Conservation (phyloP, 352 stramenopile genomes). For the Globisporangium polare region DNA sequence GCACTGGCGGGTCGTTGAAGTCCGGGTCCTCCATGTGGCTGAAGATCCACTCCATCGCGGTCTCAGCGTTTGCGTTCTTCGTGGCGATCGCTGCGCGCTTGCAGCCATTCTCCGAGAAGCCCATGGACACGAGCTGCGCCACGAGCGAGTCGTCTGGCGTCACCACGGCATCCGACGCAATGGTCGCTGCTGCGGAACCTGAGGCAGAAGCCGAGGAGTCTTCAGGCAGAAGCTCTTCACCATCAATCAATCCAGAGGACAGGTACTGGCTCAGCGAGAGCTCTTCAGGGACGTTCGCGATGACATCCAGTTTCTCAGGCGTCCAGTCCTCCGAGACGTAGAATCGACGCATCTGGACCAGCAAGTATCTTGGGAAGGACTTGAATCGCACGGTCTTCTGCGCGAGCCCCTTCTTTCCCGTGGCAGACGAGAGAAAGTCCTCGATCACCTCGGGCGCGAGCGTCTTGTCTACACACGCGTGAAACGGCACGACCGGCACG, state of each 20-base stretch:
- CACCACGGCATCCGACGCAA: slow-evolving; percentile 22
- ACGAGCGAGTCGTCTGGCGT: slow-evolving; percentile 90
- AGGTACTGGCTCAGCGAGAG: slow-evolving; percentile 86
- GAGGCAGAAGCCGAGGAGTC: slow-evolving; percentile 15
- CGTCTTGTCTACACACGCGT: slow-evolving; percentile 93
- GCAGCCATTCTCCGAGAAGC: slow-evolving; percentile 97
- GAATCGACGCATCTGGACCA: slow-evolving; percentile 97
- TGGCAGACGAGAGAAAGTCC: slow-evolving; percentile 81
- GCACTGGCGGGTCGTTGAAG: slow-evolving; percentile 94
- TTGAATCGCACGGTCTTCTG: slow-evolving; percentile 86
- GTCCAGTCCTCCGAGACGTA: slow-evolving; percentile 95
- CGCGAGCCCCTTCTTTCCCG: slow-evolving; percentile 68
- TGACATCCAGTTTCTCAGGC: slow-evolving; percentile 96
- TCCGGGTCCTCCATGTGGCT: slow-evolving; percentile 97
- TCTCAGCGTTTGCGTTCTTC: slow-evolving; percentile 89
- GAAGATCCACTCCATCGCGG: slow-evolving; percentile 98
- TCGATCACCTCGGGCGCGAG: slow-evolving; percentile 90
- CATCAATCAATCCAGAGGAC: slow-evolving; percentile 68
- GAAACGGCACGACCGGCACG: slow-evolving; percentile 91
- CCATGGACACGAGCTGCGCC: slow-evolving; percentile 96
- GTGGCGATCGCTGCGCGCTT: slow-evolving; percentile 93
- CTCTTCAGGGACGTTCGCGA: slow-evolving; percentile 93
- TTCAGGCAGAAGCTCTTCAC: slow-evolving; percentile 89
- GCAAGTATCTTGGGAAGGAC: slow-evolving; percentile 96
- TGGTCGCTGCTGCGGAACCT: slow-evolving; percentile 14